Percentiles rank a stretch among this genome's conserved stretches.
phyloP scores from a whole-genome alignment of 2,329 filamentous ascomycete species.

The Fusarium transvaalense region DNA sequence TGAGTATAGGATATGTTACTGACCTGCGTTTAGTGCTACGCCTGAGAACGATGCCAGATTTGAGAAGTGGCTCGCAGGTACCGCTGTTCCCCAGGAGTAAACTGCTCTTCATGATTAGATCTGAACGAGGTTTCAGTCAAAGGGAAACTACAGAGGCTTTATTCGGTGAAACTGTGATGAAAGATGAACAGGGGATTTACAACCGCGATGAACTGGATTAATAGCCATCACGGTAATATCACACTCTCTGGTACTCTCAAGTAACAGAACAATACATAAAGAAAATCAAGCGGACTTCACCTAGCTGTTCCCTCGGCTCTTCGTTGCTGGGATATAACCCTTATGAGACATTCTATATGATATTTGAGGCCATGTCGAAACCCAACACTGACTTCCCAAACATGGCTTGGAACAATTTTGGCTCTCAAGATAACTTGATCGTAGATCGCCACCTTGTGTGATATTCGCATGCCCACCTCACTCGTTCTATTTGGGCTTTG shows the following conservation, averaged over 20 bases:
- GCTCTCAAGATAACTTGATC: not conserved
- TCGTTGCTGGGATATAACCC: no score
- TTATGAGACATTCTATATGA: not conserved
- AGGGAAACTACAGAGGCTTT: not conserved
- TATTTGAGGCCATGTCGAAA: not conserved
- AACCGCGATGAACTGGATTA: not conserved
- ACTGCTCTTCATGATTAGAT: not conserved
- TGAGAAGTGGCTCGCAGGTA: slow-evolving; percentile 25
- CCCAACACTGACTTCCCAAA: not conserved
- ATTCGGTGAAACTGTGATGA: not conserved
- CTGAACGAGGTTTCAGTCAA: not conserved
- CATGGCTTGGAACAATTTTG: no score
- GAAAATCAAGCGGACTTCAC: not conserved
- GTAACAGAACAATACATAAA: not conserved
- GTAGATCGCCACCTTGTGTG: not conserved
- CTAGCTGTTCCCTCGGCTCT: not conserved
- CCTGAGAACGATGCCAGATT: slow-evolving; percentile 23
- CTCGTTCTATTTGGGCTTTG: not conserved
- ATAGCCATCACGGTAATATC: not conserved
- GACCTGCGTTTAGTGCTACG: slow-evolving; percentile 29
- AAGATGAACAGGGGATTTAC: not conserved
- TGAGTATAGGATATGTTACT: not conserved
- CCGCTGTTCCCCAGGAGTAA: not conserved
- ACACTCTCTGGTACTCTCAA: not conserved
- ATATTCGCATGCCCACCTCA: no score